Conservation (phyloP, 192 early-diverging fungal genomes). For the Geranomyces variabilis region DNA sequence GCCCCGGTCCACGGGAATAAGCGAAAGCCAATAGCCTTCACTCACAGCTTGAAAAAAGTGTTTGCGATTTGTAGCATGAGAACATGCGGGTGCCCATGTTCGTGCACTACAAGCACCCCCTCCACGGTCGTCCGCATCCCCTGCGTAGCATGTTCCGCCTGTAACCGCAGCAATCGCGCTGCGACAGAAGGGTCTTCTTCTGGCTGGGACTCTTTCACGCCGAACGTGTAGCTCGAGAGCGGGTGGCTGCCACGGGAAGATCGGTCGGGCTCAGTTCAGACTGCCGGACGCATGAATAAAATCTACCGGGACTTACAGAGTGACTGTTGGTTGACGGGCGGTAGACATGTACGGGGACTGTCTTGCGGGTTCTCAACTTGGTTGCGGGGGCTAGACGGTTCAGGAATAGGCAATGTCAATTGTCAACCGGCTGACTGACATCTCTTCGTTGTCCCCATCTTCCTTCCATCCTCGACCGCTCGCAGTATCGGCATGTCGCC, state of each 20-base stretch:
- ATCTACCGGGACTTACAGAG: constrained; percentile 11
- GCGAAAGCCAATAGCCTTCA: no score
- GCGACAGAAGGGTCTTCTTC: constrained; percentile 63
- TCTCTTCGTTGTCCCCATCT: no score
- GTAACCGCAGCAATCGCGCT: constrained; percentile 64
- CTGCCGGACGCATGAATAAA: background rate
- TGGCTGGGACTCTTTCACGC: constrained; percentile 72
- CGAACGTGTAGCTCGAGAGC: constrained; percentile 67
- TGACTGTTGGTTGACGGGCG: constrained; percentile 24
- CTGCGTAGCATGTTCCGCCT: constrained; percentile 63
- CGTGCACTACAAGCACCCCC: constrained; percentile 75
- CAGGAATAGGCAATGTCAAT: no score
- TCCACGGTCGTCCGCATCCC: constrained; percentile 75
- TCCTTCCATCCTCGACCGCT: no score
- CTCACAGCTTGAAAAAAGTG: constrained; percentile 75
- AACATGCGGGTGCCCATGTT: constrained; percentile 79
- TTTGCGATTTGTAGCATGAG: constrained; percentile 77
- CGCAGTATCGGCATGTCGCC: no score
- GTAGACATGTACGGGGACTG: constrained; percentile 17
- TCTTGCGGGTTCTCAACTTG: no score
- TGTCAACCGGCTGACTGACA: no score
- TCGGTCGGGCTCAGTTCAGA: background rate
- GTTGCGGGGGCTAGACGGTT: no score
- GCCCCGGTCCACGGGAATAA: no score
- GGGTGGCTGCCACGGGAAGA: constrained; percentile 37